Conservation (phyloP, 805 yeast species). For the Zygotorulaspora florentina region DNA sequence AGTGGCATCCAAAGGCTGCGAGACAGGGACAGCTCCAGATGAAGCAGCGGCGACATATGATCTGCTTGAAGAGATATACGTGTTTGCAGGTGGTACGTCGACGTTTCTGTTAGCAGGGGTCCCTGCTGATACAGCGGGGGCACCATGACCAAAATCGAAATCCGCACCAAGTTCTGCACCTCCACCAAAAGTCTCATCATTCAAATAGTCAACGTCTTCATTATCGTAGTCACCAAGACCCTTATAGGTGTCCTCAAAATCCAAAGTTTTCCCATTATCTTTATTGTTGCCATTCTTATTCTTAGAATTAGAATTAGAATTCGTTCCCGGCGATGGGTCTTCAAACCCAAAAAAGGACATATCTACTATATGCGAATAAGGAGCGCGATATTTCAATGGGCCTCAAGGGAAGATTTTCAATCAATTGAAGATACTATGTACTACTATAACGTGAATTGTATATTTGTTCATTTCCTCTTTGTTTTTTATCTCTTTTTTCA, state of each 20-base stretch:
- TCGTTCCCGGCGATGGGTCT: conserved; percentile 16
- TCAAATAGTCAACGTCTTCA: conserved; percentile 61
- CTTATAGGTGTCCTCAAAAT: conserved; percentile 80
- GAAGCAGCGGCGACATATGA: conserved; percentile 32
- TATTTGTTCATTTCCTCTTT: not conserved
- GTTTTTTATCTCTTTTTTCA: not conserved
- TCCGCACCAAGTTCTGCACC: conserved; percentile 33
- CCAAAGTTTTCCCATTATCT: conserved; percentile 41
- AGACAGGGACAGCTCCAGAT: conserved; percentile 32
- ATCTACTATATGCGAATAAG: not conserved
- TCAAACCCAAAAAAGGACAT: conserved; percentile 39
- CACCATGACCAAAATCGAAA: conserved; percentile 36
- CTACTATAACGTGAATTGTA: not conserved
- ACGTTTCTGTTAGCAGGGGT: conserved; percentile 13
- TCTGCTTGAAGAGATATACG: conserved; percentile 30
- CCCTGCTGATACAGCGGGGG: not conserved
- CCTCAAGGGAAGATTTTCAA: not conserved
- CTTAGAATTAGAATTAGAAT: conserved; percentile 2
- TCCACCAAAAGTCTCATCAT: conserved; percentile 34
- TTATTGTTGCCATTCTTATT: conserved; percentile 3
- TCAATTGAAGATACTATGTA: not conserved
- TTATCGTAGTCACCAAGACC: conserved; percentile 70
- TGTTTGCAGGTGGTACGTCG: conserved; percentile 38
- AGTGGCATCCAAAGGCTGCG: conserved; percentile 19
- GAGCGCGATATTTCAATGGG: not conserved